Evolutionary conservation across 2,329 filamentous ascomycete genomes (phyloP), one percentile per base, ranked within the genome.

Genomic region (Botrytis fragariae): DNA sequence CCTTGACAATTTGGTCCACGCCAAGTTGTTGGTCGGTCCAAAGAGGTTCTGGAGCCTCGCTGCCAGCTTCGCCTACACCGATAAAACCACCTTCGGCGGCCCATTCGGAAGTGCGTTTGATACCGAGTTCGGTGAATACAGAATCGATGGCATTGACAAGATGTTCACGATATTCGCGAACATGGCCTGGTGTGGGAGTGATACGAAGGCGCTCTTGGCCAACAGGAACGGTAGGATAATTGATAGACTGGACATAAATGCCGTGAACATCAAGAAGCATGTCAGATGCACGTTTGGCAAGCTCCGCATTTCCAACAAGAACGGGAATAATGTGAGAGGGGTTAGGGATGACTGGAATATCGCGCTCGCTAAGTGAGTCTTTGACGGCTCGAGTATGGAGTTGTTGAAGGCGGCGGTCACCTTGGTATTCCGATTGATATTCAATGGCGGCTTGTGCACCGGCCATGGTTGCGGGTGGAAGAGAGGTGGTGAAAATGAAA

Each of bases 231-330:
- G 96, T 99, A 3, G 96, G 96, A 84, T 98, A 98, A 85, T 99
- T 99, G 88, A 99, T 98, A 72, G 94, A 94, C 84, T 99, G 96
- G 39, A 99, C 96, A 82, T 99, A 99, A 81, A 99, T 98, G 75
- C 91, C 89, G 85, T 97, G 93, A 77, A 97, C 92, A 77, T 92
- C 90, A 22, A 99, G 88, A 35, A 99, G 90, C 85, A 97, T 90
- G 81, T 99, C 96, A 37, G 93, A 97, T 12, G 96, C 96, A 78
- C 91, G 87, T 87, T 96, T 98, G 74, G 96, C 96, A 59, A 97
- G 85, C 83, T 96, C 95, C 64, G 96, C 96, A 80, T 97, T 96
- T 74, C 96, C 96, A 68, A 99, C 95, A 20, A 99, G 88, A 72
- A 98, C 89, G 6, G 96, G 96, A 70, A 99, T 88, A 80, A 99